A percentile compares a stretch with the other conserved stretches of the same genome.
Evolutionary conservation across 306 rosid species (phyloP).

Genomic region (Acacia confusa): DNA sequence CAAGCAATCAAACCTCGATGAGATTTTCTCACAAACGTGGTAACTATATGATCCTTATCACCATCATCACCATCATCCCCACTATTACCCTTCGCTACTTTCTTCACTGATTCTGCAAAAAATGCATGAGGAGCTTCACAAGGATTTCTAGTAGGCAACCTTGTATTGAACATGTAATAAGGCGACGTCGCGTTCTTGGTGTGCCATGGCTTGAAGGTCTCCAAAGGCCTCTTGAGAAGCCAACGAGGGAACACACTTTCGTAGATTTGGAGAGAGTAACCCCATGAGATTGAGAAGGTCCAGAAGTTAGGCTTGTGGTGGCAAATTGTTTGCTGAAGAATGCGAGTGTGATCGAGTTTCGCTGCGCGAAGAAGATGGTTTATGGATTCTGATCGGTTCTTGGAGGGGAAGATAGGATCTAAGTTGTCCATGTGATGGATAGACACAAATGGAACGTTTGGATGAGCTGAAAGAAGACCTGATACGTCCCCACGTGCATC

Average conservation of each 20-base stretch:
- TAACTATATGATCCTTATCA: background rate
- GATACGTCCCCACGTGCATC: conserved; percentile 46
- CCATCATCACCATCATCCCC: background rate
- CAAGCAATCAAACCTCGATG: conserved; percentile 38
- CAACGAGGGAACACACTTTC: conserved; percentile 41
- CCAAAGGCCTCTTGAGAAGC: conserved; percentile 42
- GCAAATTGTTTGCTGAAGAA: conserved; percentile 58
- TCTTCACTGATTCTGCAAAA: conserved; percentile 34
- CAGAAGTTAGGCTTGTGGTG: conserved; percentile 47
- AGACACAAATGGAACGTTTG: conserved; percentile 41
- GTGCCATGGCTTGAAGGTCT: conserved; percentile 46
- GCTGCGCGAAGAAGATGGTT: conserved; percentile 42
- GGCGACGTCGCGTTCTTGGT: conserved; percentile 25
- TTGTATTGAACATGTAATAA: conserved; percentile 47
- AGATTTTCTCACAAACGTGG: conserved; percentile 34
- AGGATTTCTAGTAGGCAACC: conserved; percentile 35
- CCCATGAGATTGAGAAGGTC: conserved; percentile 58
- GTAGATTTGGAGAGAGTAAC: conserved; percentile 52
- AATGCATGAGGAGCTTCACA: conserved; percentile 54
- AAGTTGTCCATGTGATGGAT: conserved; percentile 52
- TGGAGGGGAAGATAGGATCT: conserved; percentile 52
- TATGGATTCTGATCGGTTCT: conserved; percentile 43
- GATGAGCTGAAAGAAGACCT: conserved; percentile 49
- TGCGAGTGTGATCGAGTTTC: conserved; percentile 39
- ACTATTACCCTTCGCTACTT: too few relatives aligned